Conservation (phyloP, 371 early-diverging fungal species). For the Rhizopus stolonifer region DNA sequence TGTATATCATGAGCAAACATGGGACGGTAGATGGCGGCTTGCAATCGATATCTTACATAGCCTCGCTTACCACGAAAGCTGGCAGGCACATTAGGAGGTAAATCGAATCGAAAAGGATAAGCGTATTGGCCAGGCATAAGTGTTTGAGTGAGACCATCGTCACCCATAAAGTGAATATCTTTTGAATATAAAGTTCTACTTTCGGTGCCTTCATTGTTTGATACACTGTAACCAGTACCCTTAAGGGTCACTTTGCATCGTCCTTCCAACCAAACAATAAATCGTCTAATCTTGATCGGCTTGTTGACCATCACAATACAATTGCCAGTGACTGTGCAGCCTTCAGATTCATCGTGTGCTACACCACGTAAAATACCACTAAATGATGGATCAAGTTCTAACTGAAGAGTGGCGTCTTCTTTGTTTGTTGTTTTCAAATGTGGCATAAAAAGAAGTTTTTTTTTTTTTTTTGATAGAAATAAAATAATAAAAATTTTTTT, state of each 20-base stretch:
- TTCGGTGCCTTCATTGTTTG: constrained; percentile 36
- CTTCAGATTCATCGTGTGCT: constrained; percentile 49
- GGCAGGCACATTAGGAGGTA: constrained; percentile 44
- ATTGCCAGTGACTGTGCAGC: constrained; percentile 41
- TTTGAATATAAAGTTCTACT: constrained; percentile 35
- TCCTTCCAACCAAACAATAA: constrained; percentile 46
- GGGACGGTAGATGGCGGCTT: constrained; percentile 37
- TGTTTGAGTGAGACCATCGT: constrained; percentile 27
- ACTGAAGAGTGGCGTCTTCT: constrained; percentile 37
- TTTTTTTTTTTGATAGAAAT: constrained; percentile 6
- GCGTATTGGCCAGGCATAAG: constrained; percentile 39
- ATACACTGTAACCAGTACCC: constrained; percentile 22
- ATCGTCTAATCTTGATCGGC: constrained; percentile 41
- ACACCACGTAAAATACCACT: constrained; percentile 46
- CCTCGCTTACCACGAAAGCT: constrained; percentile 47
- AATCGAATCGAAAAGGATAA: constrained; percentile 41
- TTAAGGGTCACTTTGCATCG: constrained; percentile 41
- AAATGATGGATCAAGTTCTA: constrained; percentile 41
- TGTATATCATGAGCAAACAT: constrained; percentile 40
- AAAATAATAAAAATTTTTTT: constrained; percentile 4
- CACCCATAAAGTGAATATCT: constrained; percentile 34
- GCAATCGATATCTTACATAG: constrained; percentile 41
- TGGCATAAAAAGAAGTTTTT: constrained; percentile 23
- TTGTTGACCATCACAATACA: constrained; percentile 34
- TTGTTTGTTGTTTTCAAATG: constrained; percentile 26